Base-by-base conservation (phyloP, 2,329 filamentous ascomycete species). In the Sarocladium oryzae region DNA sequence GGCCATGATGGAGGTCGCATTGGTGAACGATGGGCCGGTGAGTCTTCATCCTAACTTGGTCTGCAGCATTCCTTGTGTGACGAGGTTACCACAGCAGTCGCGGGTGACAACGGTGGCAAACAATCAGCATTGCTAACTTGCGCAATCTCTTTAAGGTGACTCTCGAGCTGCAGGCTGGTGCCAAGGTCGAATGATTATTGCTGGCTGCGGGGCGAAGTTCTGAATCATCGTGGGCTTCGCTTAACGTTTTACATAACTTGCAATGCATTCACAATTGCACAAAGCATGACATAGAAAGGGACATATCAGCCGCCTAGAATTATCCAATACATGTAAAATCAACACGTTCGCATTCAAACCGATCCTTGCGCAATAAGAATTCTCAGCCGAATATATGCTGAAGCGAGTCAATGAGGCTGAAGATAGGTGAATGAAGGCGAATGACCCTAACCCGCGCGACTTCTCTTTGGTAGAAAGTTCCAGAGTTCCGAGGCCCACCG, bases 1-100 rank as follows among this genome's bases (percentile, higher is more conserved):
- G 64, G 93, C 93, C 48, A 96, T 95, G 91, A 99, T 99, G 93
- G 86, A 97, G 63, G 92, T 99, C 53, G 86, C 88, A 46, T 70
- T 96, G 26, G 84, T 96, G 48, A 97, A 97, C 58, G 92, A 97
- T 58, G 83, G 84, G 1, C 84, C 84, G 51, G 83, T 86, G 65
- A 58, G 69, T 64, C 13, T 24, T n/a, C n/a, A 35, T 21, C 16
- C 10, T 41, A 30, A 30, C 11, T n/a, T n/a, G n/a, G n/a, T n/a
- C n/a, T n/a, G n/a, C n/a, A n/a, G n/a, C 38, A 4, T 23, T 18
- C 23, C 9, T 43, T 24, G 23, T 43, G 40, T 26, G 6, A 32
- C 43, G 10, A 20, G n/a, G 43, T 48, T 48, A 26, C 43, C 26
- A 48, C 16, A n/a, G 43, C 21, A 21, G 11, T 48, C 5, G 16